A percentile compares a stretch with the other conserved stretches of the same genome.
These are phyloP conservation scores for Colletotrichum melonis DNA, from an alignment of 2,329 filamentous ascomycete genomes.

Conservation along the genomic window DNA sequence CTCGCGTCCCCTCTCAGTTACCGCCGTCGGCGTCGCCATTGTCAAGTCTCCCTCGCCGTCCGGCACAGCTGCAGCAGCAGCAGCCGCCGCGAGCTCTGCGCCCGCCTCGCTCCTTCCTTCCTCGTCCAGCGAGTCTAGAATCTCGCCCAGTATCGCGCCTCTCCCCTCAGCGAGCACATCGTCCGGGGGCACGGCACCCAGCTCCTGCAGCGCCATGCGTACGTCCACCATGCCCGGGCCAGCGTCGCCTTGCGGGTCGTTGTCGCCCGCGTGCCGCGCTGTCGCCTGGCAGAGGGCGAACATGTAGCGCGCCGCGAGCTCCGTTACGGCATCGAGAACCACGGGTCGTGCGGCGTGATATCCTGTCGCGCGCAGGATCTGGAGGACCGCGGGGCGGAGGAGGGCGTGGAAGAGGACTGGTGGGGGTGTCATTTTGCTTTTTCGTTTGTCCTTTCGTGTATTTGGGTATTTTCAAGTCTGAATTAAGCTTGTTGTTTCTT, in stretches of 20 bases:
- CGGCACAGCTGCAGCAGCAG: background rate
- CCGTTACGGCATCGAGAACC: conserved; percentile 88
- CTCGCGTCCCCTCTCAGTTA: conserved; percentile 14
- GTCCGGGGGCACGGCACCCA: conserved; percentile 78
- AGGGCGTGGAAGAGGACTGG: conserved; percentile 75
- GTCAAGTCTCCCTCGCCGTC: conserved; percentile 8
- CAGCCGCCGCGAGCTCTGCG: background rate
- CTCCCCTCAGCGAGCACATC: conserved; percentile 68
- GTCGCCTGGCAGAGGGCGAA: conserved; percentile 78
- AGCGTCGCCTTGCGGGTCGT: conserved; percentile 68
- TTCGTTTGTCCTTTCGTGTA: background rate
- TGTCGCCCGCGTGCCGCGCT: conserved; percentile 76
- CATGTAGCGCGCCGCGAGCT: conserved; percentile 86
- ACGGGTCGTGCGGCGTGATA: conserved; percentile 86
- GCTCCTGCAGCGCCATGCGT: conserved; percentile 85
- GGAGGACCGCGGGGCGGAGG: conserved; percentile 86
- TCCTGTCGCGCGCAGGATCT: conserved; percentile 91
- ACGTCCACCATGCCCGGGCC: conserved; percentile 78
- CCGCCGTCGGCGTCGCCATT: conserved; percentile 4
- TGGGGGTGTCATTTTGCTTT: conserved; percentile 54
- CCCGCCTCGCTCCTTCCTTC: conserved; percentile 73
- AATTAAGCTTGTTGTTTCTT: too few relatives aligned
- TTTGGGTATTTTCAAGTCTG: too few relatives aligned
- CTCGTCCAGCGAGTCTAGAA: conserved; percentile 80
- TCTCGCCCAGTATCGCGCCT: conserved; percentile 66